phyloP scores from a whole-genome alignment of 2,329 filamentous ascomycete species.

The Hypoxylon sp. region DNA sequence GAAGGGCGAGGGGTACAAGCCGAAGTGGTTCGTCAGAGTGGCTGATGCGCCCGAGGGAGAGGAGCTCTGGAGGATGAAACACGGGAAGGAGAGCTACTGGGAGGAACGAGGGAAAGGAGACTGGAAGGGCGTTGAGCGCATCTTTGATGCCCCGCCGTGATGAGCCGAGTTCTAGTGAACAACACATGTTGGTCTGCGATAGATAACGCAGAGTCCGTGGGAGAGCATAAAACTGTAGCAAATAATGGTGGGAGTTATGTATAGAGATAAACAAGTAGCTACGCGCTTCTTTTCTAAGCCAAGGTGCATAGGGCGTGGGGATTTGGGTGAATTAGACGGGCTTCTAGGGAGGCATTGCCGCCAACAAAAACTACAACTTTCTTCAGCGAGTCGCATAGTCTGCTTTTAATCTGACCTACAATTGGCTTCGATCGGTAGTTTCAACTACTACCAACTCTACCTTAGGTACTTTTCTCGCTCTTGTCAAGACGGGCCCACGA shows the following conservation, averaged over 20 bases:
- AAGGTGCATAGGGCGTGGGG: not conserved
- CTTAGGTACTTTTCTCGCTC: not conserved
- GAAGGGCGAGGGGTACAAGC: constrained; percentile 75
- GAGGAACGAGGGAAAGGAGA: constrained; percentile 72
- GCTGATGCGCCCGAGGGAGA: constrained; percentile 69
- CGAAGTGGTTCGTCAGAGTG: constrained; percentile 86
- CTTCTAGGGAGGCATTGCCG: not conserved
- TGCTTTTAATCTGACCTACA: not conserved
- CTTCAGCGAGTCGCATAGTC: not conserved
- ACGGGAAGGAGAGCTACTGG: constrained; percentile 92
- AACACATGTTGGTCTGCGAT: not conserved
- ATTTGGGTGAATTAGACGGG: not conserved
- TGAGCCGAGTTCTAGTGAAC: not conserved
- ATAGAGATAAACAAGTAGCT: not conserved
- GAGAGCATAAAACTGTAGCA: constrained; percentile 10
- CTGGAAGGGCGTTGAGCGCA: constrained; percentile 49
- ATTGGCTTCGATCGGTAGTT: not conserved
- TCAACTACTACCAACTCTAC: not conserved
- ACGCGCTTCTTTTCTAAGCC: not conserved
- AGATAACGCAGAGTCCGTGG: not conserved
- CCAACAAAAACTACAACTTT: not conserved
- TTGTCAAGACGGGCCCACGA: not conserved
- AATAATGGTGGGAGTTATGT: not conserved
- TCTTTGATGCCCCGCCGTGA: constrained; percentile 45
- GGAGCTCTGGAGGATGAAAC: constrained; percentile 80